These are phyloP conservation scores for Iberis pinnata DNA, from an alignment of 345 rosid genomes.

Conservation along the genomic window DNA sequence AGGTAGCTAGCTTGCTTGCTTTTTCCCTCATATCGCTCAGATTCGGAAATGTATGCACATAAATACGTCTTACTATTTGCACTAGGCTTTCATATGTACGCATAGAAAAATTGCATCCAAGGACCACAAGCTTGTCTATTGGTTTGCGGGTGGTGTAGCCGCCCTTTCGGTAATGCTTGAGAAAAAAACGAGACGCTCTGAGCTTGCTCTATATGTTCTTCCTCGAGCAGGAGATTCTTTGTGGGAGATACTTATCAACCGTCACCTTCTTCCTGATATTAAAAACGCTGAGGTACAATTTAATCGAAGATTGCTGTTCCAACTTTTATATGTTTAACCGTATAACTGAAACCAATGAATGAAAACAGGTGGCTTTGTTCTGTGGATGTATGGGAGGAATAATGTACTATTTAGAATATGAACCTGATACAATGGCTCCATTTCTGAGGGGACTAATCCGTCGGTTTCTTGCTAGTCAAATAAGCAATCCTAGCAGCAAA, in stretches of 20 bases:
- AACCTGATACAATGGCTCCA: conserved; percentile 96
- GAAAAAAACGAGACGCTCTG: conserved; percentile 90
- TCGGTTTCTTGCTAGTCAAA: conserved; percentile 91
- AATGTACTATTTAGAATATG: conserved; percentile 90
- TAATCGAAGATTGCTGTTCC: not conserved
- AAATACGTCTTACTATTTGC: conserved; percentile 16
- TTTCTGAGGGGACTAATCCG: conserved; percentile 84
- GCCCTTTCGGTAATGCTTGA: conserved; percentile 88
- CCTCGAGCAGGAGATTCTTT: conserved; percentile 96
- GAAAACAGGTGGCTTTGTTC: conserved; percentile 78
- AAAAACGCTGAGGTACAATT: conserved; percentile 81
- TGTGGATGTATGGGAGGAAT: conserved; percentile 99
- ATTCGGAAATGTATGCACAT: not conserved
- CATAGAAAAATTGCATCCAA: conserved; percentile 75
- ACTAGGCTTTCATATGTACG: conserved; percentile 75
- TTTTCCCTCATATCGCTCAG: not conserved
- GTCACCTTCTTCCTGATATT: conserved; percentile 75
- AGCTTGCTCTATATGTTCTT: conserved; percentile 94
- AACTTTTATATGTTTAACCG: not conserved
- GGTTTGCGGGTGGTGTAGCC: conserved; percentile 86
- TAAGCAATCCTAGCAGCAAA: conserved; percentile 67
- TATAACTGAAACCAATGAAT: too few relatives aligned
- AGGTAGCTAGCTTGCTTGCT: conserved; percentile 42
- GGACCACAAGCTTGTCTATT: conserved; percentile 95
- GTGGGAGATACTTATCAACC: conserved; percentile 84